Conservation (phyloP, 495 filamentous ascomycete genomes). For the Sphaerosporella brunnea region DNA sequence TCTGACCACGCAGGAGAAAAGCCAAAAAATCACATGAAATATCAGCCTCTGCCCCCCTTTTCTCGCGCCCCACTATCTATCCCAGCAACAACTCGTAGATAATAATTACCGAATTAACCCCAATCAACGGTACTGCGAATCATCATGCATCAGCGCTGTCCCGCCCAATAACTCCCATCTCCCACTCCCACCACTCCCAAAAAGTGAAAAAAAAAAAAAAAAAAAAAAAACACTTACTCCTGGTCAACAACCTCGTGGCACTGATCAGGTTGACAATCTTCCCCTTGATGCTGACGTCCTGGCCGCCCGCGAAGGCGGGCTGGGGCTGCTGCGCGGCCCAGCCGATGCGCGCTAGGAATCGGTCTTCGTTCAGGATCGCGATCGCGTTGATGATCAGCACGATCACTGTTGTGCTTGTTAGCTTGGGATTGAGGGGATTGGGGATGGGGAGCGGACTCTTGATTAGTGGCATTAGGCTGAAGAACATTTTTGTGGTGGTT, state of each 20-base stretch:
- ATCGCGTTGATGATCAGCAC: conserved; percentile 86
- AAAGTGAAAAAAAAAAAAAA: too few species aligned
- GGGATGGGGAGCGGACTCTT: conserved; percentile 13
- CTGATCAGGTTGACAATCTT: conserved; percentile 78
- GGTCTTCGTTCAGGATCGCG: conserved; percentile 89
- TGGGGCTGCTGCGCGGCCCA: conserved; percentile 38
- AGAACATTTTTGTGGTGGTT: conserved; percentile 13
- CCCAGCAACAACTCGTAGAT: conserved; percentile 77
- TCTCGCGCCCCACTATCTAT: too few species aligned
- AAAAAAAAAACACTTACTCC: conserved; percentile 56
- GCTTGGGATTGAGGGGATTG: not conserved
- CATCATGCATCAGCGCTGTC: too few species aligned
- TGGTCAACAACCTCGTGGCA: conserved; percentile 80
- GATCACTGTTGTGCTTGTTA: conserved; percentile 13
- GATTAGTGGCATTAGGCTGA: conserved; percentile 21
- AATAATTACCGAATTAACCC: conserved; percentile 78
- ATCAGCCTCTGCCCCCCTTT: too few species aligned
- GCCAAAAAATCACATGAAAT: too few species aligned
- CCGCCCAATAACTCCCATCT: conserved; percentile 11
- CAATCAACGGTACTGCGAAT: conserved; percentile 87
- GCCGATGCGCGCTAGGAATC: conserved; percentile 87
- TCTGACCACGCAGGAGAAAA: too few species aligned
- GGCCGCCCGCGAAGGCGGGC: not conserved
- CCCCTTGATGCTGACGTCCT: conserved; percentile 54
- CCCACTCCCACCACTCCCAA: not conserved